Conservation (phyloP, 2,329 filamentous ascomycete species). For the Capronia americana region DNA sequence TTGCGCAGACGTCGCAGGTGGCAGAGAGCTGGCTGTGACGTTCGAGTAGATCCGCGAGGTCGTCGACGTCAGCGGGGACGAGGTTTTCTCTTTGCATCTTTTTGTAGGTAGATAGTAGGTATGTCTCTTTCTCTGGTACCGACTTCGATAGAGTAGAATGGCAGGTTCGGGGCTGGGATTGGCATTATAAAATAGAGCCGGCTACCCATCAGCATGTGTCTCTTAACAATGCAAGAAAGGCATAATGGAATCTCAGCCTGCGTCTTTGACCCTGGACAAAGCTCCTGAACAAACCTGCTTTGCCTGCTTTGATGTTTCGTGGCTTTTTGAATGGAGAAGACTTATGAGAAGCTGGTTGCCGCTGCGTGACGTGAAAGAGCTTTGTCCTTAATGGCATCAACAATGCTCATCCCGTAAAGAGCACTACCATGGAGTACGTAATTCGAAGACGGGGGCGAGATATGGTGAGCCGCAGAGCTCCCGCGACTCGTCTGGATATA, state of each 20-base stretch:
- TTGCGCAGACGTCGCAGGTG: conserved; percentile 5
- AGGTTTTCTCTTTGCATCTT: neutral
- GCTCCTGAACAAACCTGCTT: neutral
- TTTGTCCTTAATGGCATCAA: conserved; percentile 2
- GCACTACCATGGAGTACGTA: neutral
- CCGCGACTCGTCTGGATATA: too few relatives aligned
- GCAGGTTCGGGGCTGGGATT: neutral
- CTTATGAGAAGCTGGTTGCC: neutral
- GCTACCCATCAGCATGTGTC: neutral
- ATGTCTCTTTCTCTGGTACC: neutral
- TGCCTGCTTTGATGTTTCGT: neutral
- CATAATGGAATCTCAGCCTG: neutral
- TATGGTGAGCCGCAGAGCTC: too few relatives aligned
- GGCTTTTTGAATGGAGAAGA: neutral
- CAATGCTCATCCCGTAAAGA: neutral
- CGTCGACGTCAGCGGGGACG: neutral
- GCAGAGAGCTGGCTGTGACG: neutral
- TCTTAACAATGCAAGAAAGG: neutral
- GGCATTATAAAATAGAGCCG: neutral
- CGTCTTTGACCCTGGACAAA: conserved; percentile 1
- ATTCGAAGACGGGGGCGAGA: too few relatives aligned
- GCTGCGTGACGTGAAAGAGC: neutral
- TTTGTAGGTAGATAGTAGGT: neutral
- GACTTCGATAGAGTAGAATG: neutral
- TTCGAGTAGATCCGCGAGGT: neutral